Conservation (phyloP, 331 rosid genomes). For the Erythrophleum ivorense region DNA sequence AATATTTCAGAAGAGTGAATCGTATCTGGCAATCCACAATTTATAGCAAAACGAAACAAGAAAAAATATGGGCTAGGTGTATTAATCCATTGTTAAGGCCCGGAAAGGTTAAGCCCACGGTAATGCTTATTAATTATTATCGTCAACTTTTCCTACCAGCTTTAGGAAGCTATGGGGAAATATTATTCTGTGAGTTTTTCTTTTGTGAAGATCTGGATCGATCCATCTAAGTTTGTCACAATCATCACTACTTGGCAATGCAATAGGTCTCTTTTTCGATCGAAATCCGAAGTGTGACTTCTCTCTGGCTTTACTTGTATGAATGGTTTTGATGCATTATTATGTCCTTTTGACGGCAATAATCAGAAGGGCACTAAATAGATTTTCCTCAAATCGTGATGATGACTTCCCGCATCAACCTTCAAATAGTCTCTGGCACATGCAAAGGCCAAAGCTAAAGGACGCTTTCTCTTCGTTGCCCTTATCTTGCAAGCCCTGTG, state of each 20-base stretch:
- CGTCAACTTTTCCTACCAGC: too few relatives aligned
- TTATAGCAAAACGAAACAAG: neutral
- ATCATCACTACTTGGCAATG: neutral
- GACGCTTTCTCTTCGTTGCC: neutral
- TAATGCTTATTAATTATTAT: neutral
- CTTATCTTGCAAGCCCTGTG: neutral
- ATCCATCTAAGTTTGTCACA: neutral
- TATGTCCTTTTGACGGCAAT: slow-evolving; percentile 13
- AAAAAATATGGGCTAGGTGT: neutral
- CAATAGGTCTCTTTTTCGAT: too few relatives aligned
- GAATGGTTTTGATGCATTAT: slow-evolving; percentile 29
- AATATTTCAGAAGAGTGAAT: neutral
- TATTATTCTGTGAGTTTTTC: neutral
- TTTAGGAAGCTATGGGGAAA: neutral
- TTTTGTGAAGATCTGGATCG: neutral
- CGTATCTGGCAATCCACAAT: neutral
- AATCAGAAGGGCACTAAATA: neutral
- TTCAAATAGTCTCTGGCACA: neutral
- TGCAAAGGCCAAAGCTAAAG: neutral
- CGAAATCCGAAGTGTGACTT: too few relatives aligned
- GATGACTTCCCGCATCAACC: neutral
- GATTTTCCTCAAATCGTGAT: neutral
- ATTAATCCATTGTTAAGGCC: neutral
- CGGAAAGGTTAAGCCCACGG: neutral
- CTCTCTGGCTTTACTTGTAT: neutral